Base-by-base conservation (phyloP, 805 yeast genomes). In the Ogataea saltuana region DNA sequence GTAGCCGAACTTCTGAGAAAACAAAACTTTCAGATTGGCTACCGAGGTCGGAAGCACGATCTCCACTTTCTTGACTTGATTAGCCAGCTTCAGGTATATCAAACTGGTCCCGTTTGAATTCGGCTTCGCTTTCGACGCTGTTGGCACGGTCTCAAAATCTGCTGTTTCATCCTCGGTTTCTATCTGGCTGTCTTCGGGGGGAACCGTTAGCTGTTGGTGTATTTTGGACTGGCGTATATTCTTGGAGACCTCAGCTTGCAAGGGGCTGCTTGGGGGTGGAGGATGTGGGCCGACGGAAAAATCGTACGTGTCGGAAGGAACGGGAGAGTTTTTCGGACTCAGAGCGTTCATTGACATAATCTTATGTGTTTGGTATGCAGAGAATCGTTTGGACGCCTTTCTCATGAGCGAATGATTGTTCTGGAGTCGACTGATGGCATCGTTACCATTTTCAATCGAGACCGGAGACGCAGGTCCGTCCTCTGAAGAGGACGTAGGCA, bases 321-420 rank as follows among this genome's bases (percentile, higher is more conserved):
- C 34, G 4, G 58, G 52, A 4, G 59, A 46, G 33, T 32, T 33
- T 4, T 40, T 33, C 16, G 53, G 53, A 19, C 44, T 43, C 4
- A 44, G 36, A 1, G 43, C 45, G 29, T 55, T 52, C 65, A 62
- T 59, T 5, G 62, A 59, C 4, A 60, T 47, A 4, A 60, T 60
- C 36, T 61, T 59, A 12, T 59, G 50, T 0, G 63, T 59, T 58
- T 91, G 98, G 48, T 90, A 91, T 0, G 97, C 97, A 4, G 97
- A 88, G 59, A 85, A 91, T 42, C 99, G 71, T 54, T 91, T 84
- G 0, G 97, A 90, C 0, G 98, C 99, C 48, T 97, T 76, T 53
- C 99, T 76, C 68, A 85, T 95, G 23, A 93, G 69, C 3, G 87
- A 84, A 36, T 86, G 87, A 3, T 90, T 88, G 34, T 83, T 81